These are phyloP conservation scores for Coniochaeta sp. DNA, from an alignment of 2,329 filamentous ascomycete genomes.

Conservation along the genomic window DNA sequence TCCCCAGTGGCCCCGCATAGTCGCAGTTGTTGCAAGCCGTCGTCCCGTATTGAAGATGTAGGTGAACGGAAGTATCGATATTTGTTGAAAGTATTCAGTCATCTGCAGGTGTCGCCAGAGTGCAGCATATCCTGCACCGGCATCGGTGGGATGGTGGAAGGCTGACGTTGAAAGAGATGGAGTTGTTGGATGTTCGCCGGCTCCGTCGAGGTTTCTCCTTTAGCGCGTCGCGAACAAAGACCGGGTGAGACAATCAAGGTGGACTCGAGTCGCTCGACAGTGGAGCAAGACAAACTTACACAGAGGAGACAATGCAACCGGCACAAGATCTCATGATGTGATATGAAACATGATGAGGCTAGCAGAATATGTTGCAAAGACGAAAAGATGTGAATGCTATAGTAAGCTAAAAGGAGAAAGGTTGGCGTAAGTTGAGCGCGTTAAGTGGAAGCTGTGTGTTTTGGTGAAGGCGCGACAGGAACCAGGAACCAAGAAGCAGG, in stretches of 20 bases:
- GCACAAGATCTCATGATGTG: background rate
- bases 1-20: background rate
- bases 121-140: background rate
- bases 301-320: background rate
- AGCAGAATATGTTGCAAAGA: background rate
- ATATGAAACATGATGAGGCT: background rate
- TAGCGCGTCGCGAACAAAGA: slow-evolving; percentile 1
- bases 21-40: too few relatives aligned
- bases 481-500: background rate
- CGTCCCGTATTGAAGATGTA: too few relatives aligned
- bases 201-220: background rate
- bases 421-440: too few relatives aligned
- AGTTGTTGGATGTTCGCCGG: background rate
- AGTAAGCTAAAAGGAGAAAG: background rate
- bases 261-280: background rate
- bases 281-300: background rate
- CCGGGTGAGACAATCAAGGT: background rate
- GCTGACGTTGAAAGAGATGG: background rate
- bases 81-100: too few relatives aligned
- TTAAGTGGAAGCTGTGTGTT: background rate
- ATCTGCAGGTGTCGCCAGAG: too few relatives aligned
- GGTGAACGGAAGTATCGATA: too few relatives aligned
- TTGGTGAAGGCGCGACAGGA: background rate
- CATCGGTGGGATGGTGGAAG: background rate
- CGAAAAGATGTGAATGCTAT: background rate